Evolutionary conservation across 1,284 basidiomycete genomes (phyloP).

Genomic region (Thelephora terrestris): DNA sequence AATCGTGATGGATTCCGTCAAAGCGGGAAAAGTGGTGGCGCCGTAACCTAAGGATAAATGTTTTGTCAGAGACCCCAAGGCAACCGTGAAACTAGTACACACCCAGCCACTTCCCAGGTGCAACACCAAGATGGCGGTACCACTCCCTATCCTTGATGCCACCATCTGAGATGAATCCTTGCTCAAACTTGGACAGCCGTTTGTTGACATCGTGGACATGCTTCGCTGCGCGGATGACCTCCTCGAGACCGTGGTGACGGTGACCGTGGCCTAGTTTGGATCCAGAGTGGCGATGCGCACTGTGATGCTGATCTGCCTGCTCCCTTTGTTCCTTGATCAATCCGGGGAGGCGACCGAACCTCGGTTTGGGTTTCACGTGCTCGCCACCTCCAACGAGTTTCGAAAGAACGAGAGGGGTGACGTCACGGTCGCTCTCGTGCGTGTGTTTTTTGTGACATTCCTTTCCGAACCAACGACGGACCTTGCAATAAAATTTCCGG

Average conservation of each 20-base stretch:
- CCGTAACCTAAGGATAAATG: conserved; percentile 56
- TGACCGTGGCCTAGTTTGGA: conserved; percentile 2
- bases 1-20: conserved; percentile 71
- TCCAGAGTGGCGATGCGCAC: conserved; percentile 5
- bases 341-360: conserved; percentile 16
- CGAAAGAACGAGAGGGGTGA: too few relatives aligned
- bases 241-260: conserved; percentile 4
- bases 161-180: conserved; percentile 72
- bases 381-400: neutral
- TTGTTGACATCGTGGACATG: conserved; percentile 60
- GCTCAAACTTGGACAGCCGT: conserved; percentile 70
- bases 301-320: neutral
- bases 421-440: neutral
- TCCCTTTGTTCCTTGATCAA: conserved; percentile 12
- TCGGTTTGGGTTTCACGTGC: conserved; percentile 1
- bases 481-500: conserved; percentile 15
- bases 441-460: conserved; percentile 8
- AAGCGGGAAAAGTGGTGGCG: conserved; percentile 75
- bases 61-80: neutral
- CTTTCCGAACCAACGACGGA: conserved; percentile 17
- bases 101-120: conserved; percentile 87
- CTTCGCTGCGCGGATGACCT: conserved; percentile 47
- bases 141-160: conserved; percentile 79
- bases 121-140: conserved; percentile 81
- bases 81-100: conserved; percentile 14